phyloP scores from a whole-genome alignment of 768 basidiomycete species.

The Trametes cinnabarina region DNA sequence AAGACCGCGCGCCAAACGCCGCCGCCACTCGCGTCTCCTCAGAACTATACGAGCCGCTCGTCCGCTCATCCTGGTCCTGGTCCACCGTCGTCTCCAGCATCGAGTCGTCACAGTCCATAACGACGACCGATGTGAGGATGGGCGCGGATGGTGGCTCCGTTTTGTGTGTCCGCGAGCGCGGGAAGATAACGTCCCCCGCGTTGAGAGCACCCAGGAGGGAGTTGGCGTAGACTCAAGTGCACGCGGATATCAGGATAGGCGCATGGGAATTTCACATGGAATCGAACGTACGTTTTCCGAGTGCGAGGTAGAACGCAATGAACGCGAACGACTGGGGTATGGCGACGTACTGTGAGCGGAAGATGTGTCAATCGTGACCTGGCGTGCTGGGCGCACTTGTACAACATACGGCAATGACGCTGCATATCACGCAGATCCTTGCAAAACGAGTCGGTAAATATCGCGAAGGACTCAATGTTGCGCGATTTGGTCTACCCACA shows the following conservation, averaged over 20 bases:
- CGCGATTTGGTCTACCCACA: background rate
- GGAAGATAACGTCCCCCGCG: constrained; percentile 3
- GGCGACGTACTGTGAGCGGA: background rate
- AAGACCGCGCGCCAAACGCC: no score
- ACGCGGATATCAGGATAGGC: no score
- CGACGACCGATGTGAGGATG: background rate
- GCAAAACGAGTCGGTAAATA: background rate
- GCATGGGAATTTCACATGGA: background rate
- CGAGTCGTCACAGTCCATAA: background rate
- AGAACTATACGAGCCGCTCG: background rate
- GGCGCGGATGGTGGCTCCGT: background rate
- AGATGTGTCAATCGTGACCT: no score
- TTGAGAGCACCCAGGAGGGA: background rate
- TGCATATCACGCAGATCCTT: constrained; percentile 8
- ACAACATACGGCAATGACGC: background rate
- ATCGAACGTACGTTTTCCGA: background rate
- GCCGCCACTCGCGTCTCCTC: background rate
- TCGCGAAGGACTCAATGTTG: background rate
- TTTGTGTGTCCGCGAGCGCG: background rate
- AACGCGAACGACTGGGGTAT: background rate
- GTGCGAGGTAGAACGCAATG: background rate
- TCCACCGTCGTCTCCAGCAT: background rate
- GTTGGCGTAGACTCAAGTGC: constrained; percentile 3
- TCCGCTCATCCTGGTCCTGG: background rate
- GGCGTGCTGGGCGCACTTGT: no score